Evolutionary conservation across 192 early-diverging fungal species (phyloP), one percentile per base, ranked within the genome.

Genomic region (Podila clonocystis): DNA sequence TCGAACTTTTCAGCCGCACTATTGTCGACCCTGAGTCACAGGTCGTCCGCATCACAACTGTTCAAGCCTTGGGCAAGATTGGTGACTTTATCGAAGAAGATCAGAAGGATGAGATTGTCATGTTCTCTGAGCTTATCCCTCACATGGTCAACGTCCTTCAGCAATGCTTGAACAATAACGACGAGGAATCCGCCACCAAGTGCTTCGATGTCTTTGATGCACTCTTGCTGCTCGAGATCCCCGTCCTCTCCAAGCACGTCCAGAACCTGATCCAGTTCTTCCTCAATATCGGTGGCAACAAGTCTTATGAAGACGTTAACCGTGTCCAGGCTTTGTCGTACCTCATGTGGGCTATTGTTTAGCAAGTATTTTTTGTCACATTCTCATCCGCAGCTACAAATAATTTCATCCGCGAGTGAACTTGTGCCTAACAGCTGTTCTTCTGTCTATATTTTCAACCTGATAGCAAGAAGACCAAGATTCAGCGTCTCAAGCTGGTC

Each of bases 181-280:
- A 98, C 69, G 95, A 95, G 75, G 92, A 94, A 22, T 90, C 84
- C 57, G 91, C 92, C 17, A 87, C 86, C 33, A 88, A 92, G 67
- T 93, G 94, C 66, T 96, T 96, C 73, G 95, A 96, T 73, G 93
- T 97, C 17, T 93, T 97, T 83, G 94, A 96, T 83, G 85, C 85
- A 20, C 84, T 97, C 62, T 85, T 97, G 30, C 82, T 93, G 67
- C 84, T 95, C 65, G 96, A 97, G 73, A 75, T 92, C 20, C 95
- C 95, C 55, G 77, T 97, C 34, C 82, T 97, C 30, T 91, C 91
- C 48, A 90, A 89, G 58, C 93, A 97, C 67, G 82, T 97, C 72
- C 84, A 89, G 50, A 89, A 95, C 60, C 86, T 97, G 59, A 88
- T 97, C 58, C 85, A 93, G 63, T 96, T 97, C 70, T 93, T 94